Percentiles rank a stretch among this genome's conserved stretches.
phyloP scores from a whole-genome alignment of 768 basidiomycete genomes.

The Saitozyma sp. region DNA sequence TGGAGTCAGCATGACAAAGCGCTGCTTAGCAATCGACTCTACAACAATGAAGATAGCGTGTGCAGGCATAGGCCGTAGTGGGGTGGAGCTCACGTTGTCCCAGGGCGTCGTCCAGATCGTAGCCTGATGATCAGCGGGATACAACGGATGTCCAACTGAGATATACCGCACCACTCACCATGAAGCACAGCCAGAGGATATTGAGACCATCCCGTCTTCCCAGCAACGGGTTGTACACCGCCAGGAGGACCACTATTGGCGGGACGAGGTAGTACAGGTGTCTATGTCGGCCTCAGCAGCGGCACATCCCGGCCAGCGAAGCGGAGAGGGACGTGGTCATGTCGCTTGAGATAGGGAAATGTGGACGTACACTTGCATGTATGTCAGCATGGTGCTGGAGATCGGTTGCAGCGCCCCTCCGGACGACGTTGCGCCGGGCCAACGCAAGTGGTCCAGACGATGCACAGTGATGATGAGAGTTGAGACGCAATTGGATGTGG shows the following conservation, averaged over 20 bases:
- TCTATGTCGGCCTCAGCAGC: constrained; percentile 13
- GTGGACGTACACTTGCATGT: constrained; percentile 31
- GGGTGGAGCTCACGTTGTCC: constrained; percentile 43
- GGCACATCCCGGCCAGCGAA: neutral
- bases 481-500: no score
- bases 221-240: constrained; percentile 38
- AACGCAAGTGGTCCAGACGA: no score
- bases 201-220: constrained; percentile 46
- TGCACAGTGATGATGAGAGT: no score
- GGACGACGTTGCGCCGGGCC: no score
- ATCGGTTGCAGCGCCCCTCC: no score
- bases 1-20: neutral
- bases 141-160: neutral
- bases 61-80: neutral
- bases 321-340: neutral
- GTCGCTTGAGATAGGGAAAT: neutral
- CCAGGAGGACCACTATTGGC: constrained; percentile 34
- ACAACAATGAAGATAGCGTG: neutral
- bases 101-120: constrained; percentile 51
- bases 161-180: constrained; percentile 38
- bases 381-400: constrained; percentile 22
- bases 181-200: constrained; percentile 38
- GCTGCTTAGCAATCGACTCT: neutral
- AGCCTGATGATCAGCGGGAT: constrained; percentile 25
- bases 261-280: constrained; percentile 43